Conservation (phyloP, 345 rosid genomes). For the Trapa incisa region DNA sequence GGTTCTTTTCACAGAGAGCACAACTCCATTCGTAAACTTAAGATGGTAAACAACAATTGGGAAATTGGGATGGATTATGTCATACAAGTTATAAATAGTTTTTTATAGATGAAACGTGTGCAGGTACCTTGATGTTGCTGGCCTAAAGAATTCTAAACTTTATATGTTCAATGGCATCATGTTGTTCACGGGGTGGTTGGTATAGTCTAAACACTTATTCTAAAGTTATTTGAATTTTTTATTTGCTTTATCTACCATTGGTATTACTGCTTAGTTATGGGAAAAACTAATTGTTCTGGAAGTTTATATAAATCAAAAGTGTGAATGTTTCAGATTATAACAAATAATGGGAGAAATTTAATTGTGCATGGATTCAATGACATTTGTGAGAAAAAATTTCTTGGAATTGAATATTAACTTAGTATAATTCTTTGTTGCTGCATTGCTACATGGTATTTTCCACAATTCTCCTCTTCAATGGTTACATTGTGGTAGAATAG, state of each 20-base stretch:
- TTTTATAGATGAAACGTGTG: constrained; percentile 1
- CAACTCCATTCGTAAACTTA: constrained; percentile 71
- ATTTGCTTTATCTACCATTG: neutral
- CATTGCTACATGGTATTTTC: too few relatives aligned
- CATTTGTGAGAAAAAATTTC: neutral
- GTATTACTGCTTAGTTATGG: neutral
- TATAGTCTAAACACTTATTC: constrained; percentile 20
- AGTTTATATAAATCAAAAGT: neutral
- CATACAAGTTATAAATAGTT: neutral
- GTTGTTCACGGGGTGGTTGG: constrained; percentile 83
- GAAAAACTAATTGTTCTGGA: neutral
- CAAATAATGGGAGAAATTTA: neutral
- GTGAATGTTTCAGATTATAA: neutral
- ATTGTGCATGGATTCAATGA: neutral
- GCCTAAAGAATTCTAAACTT: constrained; percentile 46
- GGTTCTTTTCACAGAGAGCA: constrained; percentile 69
- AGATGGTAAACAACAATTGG: constrained; percentile 41
- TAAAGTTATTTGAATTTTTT: neutral
- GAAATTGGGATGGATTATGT: neutral
- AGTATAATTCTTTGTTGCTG: neutral
- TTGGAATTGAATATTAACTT: neutral
- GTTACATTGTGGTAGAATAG: too few relatives aligned
- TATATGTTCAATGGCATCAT: constrained; percentile 54
- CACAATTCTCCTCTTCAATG: too few relatives aligned
- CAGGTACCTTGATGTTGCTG: constrained; percentile 76